These are phyloP conservation scores for Tolypocladium tropicale DNA, from an alignment of 2,329 filamentous ascomycete species.

Conservation along the genomic window DNA sequence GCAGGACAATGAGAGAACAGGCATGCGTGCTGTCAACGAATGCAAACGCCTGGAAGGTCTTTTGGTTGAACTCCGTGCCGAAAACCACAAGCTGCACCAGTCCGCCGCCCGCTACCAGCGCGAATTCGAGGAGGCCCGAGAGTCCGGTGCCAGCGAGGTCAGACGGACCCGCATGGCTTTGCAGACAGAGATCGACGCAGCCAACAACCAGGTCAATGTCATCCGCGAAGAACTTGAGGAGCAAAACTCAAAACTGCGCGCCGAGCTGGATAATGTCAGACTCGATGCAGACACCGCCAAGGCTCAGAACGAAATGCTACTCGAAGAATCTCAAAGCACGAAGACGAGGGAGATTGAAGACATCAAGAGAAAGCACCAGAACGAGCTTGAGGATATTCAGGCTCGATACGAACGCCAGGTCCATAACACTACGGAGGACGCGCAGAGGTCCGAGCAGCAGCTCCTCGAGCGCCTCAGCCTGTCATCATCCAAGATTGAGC, in stretches of 20 bases:
- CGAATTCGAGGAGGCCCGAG: slow-evolving; percentile 75
- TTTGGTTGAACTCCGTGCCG: slow-evolving; percentile 47
- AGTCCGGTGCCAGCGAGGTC: slow-evolving; percentile 69
- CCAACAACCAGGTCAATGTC: slow-evolving; percentile 77
- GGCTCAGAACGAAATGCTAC: slow-evolving; percentile 70
- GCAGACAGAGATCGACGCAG: slow-evolving; percentile 71
- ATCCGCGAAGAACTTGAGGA: slow-evolving; percentile 74
- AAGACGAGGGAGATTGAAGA: slow-evolving; percentile 47
- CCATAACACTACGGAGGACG: slow-evolving; percentile 68
- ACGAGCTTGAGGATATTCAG: slow-evolving; percentile 64
- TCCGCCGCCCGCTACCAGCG: slow-evolving; percentile 61
- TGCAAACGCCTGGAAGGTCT: slow-evolving; percentile 48
- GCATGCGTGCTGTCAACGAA: slow-evolving; percentile 53
- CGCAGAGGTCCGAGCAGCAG: slow-evolving; percentile 67
- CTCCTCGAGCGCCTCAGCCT: slow-evolving; percentile 72
- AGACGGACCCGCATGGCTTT: slow-evolving; percentile 69
- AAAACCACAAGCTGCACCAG: slow-evolving; percentile 65
- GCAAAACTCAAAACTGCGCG: slow-evolving; percentile 61
- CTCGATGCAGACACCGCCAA: slow-evolving; percentile 74
- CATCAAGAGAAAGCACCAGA: slow-evolving; percentile 48
- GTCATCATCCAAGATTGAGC: slow-evolving; percentile 73
- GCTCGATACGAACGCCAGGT: slow-evolving; percentile 66
- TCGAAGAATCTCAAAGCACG: slow-evolving; percentile 68
- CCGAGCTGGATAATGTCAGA: slow-evolving; percentile 66
- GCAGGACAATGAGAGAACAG: slow-evolving; percentile 53